Evolutionary conservation across 129 eudicot genomes (phyloP), one percentile per base, ranked within the genome.

Genomic region (Flaveria brownii): DNA sequence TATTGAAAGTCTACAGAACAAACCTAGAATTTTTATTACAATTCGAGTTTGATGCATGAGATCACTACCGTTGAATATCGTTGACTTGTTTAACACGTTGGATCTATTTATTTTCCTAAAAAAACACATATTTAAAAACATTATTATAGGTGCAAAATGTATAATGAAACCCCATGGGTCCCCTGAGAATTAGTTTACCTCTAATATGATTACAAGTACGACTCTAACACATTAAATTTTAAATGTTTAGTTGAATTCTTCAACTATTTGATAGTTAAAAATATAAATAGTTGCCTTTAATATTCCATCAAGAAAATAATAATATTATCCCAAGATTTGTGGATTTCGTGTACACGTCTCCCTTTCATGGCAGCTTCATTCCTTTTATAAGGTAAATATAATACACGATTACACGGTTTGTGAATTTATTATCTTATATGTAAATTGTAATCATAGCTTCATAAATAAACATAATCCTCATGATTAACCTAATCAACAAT

Each of bases 201-300:
- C 51, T 46, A 46, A 46, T 2, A 46, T 46, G 15, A 46, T 50
- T 50, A 3, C 15, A 15, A 11, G 56, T 50, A 50, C 56, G 56
- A 50, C 56, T 50, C 16, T 15, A 3, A 50, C 56, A 1, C 3
- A 50, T 14, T 50, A 14, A 49, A 30, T 14, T 50, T 13, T 50
- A 51, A 52, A 52, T 52, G 22, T 52, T 52, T 52, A 52, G 59
- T 52, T 52, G 59, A 52, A 16, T 52, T n/a, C 59, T 51, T 51
- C 57, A 51, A 51, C 6, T 51, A 52, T 52, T n/a, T n/a, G 7
- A 15, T 52, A n/a, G 59, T 16, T 52, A 52, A 16, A n/a, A 16
- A n/a, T n/a, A 52, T 3, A 52, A 15, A 16, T 16, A 52, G 8
- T 15, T 50, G 56, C 8, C 15, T 50, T 15, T 15, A 15, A 13